A percentile compares a stretch with the other conserved stretches of the same genome.
These are phyloP conservation scores for Phaffomyces antillensis DNA, from an alignment of 805 yeast genomes.

Conservation along the genomic window DNA sequence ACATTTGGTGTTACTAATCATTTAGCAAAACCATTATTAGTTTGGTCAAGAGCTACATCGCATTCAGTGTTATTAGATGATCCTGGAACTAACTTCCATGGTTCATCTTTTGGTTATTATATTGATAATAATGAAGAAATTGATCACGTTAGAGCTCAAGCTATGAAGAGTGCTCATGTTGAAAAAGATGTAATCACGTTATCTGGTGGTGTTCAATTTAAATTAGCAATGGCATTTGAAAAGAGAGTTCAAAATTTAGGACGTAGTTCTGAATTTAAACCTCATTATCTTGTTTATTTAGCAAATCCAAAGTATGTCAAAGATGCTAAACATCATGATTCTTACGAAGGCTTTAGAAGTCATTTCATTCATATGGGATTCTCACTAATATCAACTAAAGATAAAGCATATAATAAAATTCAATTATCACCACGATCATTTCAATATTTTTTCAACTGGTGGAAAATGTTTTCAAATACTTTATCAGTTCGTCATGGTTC, in stretches of 20 bases:
- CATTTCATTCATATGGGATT: conserved; percentile 73
- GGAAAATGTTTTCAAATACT: conserved; percentile 76
- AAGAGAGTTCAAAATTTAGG: conserved; percentile 28
- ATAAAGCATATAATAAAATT: conserved; percentile 53
- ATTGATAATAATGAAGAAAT: conserved; percentile 21
- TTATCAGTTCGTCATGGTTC: conserved; percentile 74
- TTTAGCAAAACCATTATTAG: conserved; percentile 42
- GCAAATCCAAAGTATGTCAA: conserved; percentile 47
- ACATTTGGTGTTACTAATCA: conserved; percentile 74
- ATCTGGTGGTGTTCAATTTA: conserved; percentile 53
- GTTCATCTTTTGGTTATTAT: conserved; percentile 44
- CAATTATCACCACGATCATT: conserved; percentile 71
- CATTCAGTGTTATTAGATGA: conserved; percentile 40
- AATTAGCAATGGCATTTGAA: conserved; percentile 53
- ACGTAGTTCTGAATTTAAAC: conserved; percentile 40
- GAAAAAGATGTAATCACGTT: conserved; percentile 52
- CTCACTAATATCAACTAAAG: conserved; percentile 37
- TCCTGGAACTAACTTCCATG: conserved; percentile 33
- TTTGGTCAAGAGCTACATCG: conserved; percentile 50
- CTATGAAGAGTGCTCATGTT: conserved; percentile 24
- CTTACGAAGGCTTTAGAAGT: conserved; percentile 74
- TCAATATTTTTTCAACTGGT: conserved; percentile 72
- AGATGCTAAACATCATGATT: conserved; percentile 56
- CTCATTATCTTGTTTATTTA: conserved; percentile 54
- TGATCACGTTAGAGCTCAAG: conserved; percentile 14